phyloP scores from a whole-genome alignment of 1,284 basidiomycete species.

The Volvariella surrecta region DNA sequence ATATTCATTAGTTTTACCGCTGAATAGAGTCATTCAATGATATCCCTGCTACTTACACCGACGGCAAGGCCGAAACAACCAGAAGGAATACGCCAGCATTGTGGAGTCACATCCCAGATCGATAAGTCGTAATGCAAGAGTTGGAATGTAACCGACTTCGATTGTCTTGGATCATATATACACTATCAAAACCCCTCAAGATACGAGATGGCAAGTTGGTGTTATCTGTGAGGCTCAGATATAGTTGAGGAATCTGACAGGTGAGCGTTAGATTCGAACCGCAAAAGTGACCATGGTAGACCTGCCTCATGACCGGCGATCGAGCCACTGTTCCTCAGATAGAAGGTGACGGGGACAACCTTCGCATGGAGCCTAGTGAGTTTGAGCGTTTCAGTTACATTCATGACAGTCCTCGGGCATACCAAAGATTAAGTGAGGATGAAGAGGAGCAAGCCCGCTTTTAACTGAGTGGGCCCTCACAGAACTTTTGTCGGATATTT shows the following conservation, averaged over 20 bases:
- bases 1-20: too few relatives aligned
- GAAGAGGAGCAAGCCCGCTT: too few relatives aligned
- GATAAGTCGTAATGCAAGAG: conserved; percentile 34
- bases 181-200: conserved; percentile 43
- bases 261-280: background rate
- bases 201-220: conserved; percentile 33
- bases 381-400: too few relatives aligned
- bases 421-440: conserved; percentile 33
- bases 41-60: conserved; percentile 39
- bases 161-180: conserved; percentile 33
- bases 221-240: conserved; percentile 33
- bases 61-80: conserved; percentile 34
- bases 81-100: conserved; percentile 36
- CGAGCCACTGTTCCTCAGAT: conserved; percentile 34
- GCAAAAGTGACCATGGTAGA: background rate
- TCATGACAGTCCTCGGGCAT: conserved; percentile 1
- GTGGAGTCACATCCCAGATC: conserved; percentile 34
- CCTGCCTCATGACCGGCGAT: conserved; percentile 40
- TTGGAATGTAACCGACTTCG: conserved; percentile 29
- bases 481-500: conserved; percentile 27
- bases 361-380: conserved; percentile 33
- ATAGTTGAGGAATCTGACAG: conserved; percentile 41
- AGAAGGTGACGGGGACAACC: conserved; percentile 36
- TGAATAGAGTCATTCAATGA: conserved; percentile 31
- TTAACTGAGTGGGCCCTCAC: too few relatives aligned